Evolutionary conservation across 345 rosid genomes (phyloP), one percentile per base, ranked within the genome.

Genomic region (Bruguiera sexangula): DNA sequence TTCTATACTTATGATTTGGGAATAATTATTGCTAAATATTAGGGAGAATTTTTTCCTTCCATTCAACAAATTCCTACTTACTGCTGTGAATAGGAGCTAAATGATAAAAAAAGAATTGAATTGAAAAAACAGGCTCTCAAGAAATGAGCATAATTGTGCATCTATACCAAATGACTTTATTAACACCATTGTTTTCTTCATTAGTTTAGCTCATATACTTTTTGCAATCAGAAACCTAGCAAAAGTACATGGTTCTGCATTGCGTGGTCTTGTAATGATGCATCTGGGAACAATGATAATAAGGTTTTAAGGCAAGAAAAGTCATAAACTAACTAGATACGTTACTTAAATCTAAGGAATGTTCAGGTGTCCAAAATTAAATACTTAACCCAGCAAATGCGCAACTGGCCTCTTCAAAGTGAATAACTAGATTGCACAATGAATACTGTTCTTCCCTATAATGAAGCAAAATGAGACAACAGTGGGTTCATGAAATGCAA

Each of bases 261-360:
- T 37, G 26, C 54, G 16, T 18, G 2, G 39, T 22, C 34, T 34
- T 56, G 43, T 36, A 68, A 10, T 16, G 10, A 34, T 29, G 30
- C 39, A 68, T 24, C 63, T 57, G 10, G 19, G 46, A 69, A 29
- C n/a, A 26, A 59, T 59, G 54, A 69, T 5, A 69, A 69, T 5
- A 69, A 19, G 43, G 50, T 34, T 6, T 9, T 7, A 22, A 3
- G 39, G 4, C 26, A 18, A 11, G 20, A 29, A 53, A 54, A 37
- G 29, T 24, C 37, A 29, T 26, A 24, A 16, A 39, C 9, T 15
- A 10, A 54, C 34, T 16, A 34, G 53, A 56, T 5, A 67, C 27
- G 4, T 55, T 26, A 31, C 58, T n/a, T 30, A 56, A 64, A 69
- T 43, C 51, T 59, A 60, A 5, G 3, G 22, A 2, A 20, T 32